A percentile compares a stretch with the other conserved stretches of the same genome.
Evolutionary conservation across 2,329 filamentous ascomycete species (phyloP).

Genomic region (Pseudohalonectria lignicola): DNA sequence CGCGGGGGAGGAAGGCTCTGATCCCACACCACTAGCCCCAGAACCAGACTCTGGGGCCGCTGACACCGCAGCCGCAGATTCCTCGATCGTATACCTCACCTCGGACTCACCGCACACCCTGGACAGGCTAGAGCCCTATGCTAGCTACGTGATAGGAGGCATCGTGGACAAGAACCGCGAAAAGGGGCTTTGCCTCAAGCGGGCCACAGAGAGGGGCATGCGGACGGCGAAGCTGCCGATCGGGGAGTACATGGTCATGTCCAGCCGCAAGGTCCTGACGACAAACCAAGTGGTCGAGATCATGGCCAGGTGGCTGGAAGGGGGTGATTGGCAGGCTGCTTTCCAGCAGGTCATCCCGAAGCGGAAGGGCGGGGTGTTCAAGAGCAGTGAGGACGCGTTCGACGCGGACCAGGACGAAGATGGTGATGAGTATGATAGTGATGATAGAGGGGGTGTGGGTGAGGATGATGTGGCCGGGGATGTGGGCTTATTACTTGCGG

Average conservation of each 20-base stretch:
- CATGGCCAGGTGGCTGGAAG: slow-evolving; percentile 87
- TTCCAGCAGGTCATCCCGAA: slow-evolving; percentile 85
- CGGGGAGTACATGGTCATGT: slow-evolving; percentile 89
- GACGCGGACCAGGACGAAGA: slow-evolving; percentile 5
- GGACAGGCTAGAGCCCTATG: slow-evolving; percentile 72
- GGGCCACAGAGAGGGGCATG: slow-evolving; percentile 63
- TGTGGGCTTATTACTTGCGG: too few relatives aligned
- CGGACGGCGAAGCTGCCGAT: slow-evolving; percentile 88
- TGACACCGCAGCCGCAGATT: slow-evolving; percentile 8
- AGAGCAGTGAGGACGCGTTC: too few relatives aligned
- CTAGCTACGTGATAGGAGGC: slow-evolving; percentile 86
- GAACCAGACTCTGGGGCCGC: too few relatives aligned
- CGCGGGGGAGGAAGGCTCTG: slow-evolving; percentile 15
- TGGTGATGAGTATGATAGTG: neutral
- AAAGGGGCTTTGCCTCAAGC: slow-evolving; percentile 85
- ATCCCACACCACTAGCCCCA: slow-evolving; percentile 20
- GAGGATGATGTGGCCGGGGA: neutral
- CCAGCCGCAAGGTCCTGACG: slow-evolving; percentile 72
- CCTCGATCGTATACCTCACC: slow-evolving; percentile 69
- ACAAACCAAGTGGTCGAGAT: slow-evolving; percentile 97
- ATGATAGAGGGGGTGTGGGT: slow-evolving; percentile 3
- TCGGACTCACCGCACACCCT: slow-evolving; percentile 85
- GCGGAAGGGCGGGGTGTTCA: slow-evolving; percentile 71
- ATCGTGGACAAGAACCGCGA: slow-evolving; percentile 94
- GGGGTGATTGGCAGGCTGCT: slow-evolving; percentile 81